Evolutionary conservation across 805 yeast species (phyloP).

Genomic region (Soucietia sequanensis): DNA sequence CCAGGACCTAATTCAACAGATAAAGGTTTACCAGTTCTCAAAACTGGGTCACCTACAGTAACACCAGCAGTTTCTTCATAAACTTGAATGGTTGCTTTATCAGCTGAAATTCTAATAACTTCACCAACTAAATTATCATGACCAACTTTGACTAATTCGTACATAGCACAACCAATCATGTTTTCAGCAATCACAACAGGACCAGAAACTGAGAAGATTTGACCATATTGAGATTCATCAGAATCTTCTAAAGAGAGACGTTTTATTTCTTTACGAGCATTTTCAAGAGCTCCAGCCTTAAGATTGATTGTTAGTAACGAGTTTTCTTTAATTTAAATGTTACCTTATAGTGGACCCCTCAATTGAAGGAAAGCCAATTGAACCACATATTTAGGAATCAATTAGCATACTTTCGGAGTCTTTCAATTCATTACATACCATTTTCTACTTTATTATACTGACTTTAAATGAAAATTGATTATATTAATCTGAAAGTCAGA

Average conservation of each 20-base stretch:
- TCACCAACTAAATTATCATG: constrained; percentile 97
- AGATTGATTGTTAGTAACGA: constrained; percentile 12
- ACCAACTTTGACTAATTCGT: constrained; percentile 97
- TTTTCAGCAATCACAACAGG: constrained; percentile 97
- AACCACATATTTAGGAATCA: no score
- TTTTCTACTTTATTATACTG: no score
- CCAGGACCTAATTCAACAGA: constrained; percentile 99
- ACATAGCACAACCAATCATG: constrained; percentile 99
- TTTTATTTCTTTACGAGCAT: constrained; percentile 91
- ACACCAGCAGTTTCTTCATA: constrained; percentile 99
- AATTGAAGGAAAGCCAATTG: no score
- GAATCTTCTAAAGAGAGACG: constrained; percentile 78
- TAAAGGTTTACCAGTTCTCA: constrained; percentile 98
- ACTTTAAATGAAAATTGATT: no score
- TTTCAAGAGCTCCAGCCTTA: constrained; percentile 98
- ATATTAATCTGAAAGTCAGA: no score
- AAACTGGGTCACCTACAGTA: constrained; percentile 98
- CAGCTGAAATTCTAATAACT: constrained; percentile 94
- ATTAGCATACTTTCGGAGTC: no score
- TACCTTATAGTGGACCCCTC: no score
- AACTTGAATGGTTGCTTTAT: constrained; percentile 97
- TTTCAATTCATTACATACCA: no score
- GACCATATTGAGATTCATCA: constrained; percentile 79
- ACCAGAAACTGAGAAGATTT: constrained; percentile 93
- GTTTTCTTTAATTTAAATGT: no score